Evolutionary conservation across 495 filamentous ascomycete species (phyloP), one percentile per base, ranked within the genome.

Genomic region (Aspergillus baeticus): DNA sequence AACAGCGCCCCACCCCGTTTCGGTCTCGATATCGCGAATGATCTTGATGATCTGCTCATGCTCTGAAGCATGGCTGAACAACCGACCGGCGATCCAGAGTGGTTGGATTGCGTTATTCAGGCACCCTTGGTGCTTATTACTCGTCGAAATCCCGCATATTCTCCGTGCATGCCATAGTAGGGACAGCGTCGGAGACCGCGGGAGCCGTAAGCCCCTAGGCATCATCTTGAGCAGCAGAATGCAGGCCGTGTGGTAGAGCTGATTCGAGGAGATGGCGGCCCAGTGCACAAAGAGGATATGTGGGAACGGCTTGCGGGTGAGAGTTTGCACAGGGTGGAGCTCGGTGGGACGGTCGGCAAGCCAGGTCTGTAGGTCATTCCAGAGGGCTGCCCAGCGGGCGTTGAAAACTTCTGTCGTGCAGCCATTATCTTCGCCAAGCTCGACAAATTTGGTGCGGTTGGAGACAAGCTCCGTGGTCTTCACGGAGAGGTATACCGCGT

Each of bases 101-200:
- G 78, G 76, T 54, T 79, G 78, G 14, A 81, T 74, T 5, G 75
- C 71, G 56, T 80, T 80, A 38, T 74, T 80, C 55, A 77, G 53
- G 37, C 76, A 77, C 2, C 76, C 76, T 14, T 75, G 69, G 47
- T 80, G 78, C 8, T 70, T 66, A 45, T 81, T 81, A 11, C 71
- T 69, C 0, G 73, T 51, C 0, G 78, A 80, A 3, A 79, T 81
- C 0, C 76, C 78, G 46, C 76, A 78, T 23, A 80, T 74, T 0
- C 71, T 70, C 33, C 70, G 67, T 4, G 78, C 78, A 64, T 81
- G 76, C 77, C 77, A 79, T 15, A 81, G 46, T 1, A 68, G 47
- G 20, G 69, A 68, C 1, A 62, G 47, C 8, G 58, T 55, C 3
- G 66, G 52, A n/a, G 55, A 60, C n/a, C 62, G 55, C 10, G 57